phyloP scores from a whole-genome alignment of 2,329 filamentous ascomycete species.

The Aspergillus aculeatus region DNA sequence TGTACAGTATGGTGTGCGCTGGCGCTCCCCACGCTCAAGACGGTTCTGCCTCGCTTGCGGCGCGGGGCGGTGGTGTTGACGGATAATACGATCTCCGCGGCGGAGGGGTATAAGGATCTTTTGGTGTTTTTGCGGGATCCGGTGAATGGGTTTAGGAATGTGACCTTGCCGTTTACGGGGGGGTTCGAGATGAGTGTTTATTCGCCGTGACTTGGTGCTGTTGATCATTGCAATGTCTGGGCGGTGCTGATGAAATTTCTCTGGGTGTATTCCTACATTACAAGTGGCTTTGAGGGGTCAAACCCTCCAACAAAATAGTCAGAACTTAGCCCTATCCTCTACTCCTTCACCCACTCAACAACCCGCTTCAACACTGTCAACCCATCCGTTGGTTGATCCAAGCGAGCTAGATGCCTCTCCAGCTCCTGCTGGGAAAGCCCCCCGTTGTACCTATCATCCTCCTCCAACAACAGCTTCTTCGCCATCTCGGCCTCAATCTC shows the following conservation, averaged over 20 bases:
- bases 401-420: neutral
- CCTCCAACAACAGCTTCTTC: constrained; percentile 35
- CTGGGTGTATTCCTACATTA: too few relatives aligned
- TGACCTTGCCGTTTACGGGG: constrained; percentile 50
- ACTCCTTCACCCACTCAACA: neutral
- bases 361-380: neutral
- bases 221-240: too few relatives aligned
- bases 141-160: constrained; percentile 50
- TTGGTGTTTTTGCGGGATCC: constrained; percentile 47
- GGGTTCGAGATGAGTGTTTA: constrained; percentile 51
- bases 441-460: constrained; percentile 13
- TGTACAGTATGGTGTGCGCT: constrained; percentile 40
- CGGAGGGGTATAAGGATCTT: constrained; percentile 45
- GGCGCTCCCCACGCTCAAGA: constrained; percentile 39
- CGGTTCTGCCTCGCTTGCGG: constrained; percentile 34
- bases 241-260: too few relatives aligned
- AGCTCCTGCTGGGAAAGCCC: constrained; percentile 5
- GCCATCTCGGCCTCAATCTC: constrained; percentile 44
- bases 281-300: too few relatives aligned
- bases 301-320: too few relatives aligned
- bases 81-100: constrained; percentile 38
- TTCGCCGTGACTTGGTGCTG: constrained; percentile 8
- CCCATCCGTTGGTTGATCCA: neutral
- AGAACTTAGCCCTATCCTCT: too few relatives aligned
- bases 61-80: constrained; percentile 39